Percentiles rank a stretch among this genome's conserved stretches.
phyloP scores from a whole-genome alignment of 2,329 filamentous ascomycete genomes.

The Volutella citrinella region DNA sequence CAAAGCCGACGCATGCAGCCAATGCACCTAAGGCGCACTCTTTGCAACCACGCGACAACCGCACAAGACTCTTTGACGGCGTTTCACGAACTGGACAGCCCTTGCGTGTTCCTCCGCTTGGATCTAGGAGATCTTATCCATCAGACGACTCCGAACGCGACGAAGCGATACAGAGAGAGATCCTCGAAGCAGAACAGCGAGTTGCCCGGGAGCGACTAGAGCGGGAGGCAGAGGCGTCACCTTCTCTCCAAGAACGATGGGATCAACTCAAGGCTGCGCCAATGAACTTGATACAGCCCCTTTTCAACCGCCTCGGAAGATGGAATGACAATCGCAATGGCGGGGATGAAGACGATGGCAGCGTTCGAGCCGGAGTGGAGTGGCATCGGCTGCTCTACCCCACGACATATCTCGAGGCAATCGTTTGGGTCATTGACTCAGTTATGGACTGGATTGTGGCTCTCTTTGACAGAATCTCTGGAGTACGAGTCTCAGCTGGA shows the following conservation, averaged over 20 bases:
- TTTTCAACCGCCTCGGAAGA: neutral
- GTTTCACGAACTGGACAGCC: no score
- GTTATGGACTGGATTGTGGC: constrained; percentile 16
- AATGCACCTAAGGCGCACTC: no score
- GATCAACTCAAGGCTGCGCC: constrained; percentile 20
- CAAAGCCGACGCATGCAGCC: no score
- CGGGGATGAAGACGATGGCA: constrained; percentile 5
- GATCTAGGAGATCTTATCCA: constrained; percentile 7
- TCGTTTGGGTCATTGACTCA: constrained; percentile 21
- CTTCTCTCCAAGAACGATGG: constrained; percentile 12
- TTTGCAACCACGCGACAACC: no score
- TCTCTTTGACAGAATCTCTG: constrained; percentile 15
- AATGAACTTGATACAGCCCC: constrained; percentile 7
- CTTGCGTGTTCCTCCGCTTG: no score
- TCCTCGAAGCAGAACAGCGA: constrained; percentile 15
- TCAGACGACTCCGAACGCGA: constrained; percentile 13
- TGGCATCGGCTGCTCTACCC: constrained; percentile 30
- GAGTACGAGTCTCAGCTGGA: constrained; percentile 1
- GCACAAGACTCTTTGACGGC: no score
- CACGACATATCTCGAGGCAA: constrained; percentile 26
- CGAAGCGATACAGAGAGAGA: constrained; percentile 17
- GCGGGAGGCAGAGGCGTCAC: constrained; percentile 1
- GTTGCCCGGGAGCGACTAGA: constrained; percentile 12
- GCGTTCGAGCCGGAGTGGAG: no score
- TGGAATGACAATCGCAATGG: constrained; percentile 14